A percentile compares a stretch with the other conserved stretches of the same genome.
phyloP scores from a whole-genome alignment of 176 grass and related monocot species.

The Pontederia paniculata region DNA sequence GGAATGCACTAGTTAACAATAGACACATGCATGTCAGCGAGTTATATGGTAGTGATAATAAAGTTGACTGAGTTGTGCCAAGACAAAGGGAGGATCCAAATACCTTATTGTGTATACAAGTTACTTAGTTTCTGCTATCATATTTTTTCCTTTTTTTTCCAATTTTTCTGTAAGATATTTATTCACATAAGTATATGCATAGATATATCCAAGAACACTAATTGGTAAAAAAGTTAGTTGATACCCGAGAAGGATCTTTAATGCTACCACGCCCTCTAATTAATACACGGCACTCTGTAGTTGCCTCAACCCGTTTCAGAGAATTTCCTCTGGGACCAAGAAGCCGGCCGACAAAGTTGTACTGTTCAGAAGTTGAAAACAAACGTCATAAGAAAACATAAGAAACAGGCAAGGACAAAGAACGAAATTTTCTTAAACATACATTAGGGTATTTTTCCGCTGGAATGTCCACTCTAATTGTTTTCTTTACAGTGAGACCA shows the following conservation, averaged over 20 bases:
- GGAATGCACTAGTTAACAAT: too few species aligned
- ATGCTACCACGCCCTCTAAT: slow-evolving; percentile 14
- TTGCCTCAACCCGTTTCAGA: slow-evolving; percentile 13
- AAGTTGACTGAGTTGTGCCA: too few species aligned
- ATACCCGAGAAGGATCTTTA: slow-evolving; percentile 11
- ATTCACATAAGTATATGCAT: background rate
- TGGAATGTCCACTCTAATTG: slow-evolving; percentile 12
- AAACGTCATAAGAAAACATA: background rate
- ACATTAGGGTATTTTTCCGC: slow-evolving; percentile 10
- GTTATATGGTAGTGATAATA: too few species aligned
- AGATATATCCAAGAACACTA: background rate
- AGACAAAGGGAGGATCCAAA: too few species aligned
- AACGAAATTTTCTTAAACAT: background rate
- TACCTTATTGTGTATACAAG: too few species aligned
- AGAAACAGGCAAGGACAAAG: background rate
- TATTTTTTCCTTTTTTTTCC: background rate
- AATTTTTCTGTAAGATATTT: background rate
- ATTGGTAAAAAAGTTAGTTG: background rate
- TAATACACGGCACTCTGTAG: slow-evolving; percentile 11
- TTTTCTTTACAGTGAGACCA: slow-evolving; percentile 13
- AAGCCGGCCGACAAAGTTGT: slow-evolving; percentile 17
- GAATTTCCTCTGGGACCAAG: slow-evolving; percentile 22
- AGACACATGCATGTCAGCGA: too few species aligned
- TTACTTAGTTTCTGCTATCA: too few species aligned
- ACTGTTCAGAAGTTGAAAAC: slow-evolving; percentile 7